Evolutionary conservation across 768 basidiomycete genomes (phyloP).

Genomic region (Lyophyllum shimeji): DNA sequence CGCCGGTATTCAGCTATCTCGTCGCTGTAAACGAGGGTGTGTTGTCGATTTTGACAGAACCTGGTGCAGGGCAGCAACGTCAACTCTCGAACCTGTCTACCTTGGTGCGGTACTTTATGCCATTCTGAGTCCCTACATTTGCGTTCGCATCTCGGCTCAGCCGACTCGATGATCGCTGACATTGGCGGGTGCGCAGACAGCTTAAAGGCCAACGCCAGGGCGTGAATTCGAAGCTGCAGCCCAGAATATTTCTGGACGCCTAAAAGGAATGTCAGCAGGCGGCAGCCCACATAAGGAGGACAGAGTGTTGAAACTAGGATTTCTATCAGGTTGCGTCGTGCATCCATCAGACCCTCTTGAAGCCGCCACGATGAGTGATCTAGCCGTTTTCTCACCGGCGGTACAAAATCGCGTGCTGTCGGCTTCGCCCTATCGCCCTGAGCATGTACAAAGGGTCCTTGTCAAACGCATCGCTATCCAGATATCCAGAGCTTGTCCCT

Average conservation of each 20-base stretch:
- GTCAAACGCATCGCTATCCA: background rate
- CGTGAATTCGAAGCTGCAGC: background rate
- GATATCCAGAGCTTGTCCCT: background rate
- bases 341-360: conserved; percentile 6
- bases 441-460: background rate
- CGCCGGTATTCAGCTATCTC: background rate
- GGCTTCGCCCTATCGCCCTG: background rate
- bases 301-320: background rate
- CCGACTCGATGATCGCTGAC: background rate
- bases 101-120: background rate
- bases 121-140: background rate
- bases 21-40: background rate
- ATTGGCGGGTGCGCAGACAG: no score
- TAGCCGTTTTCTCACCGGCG: conserved; percentile 1
- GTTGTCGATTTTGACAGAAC: background rate
- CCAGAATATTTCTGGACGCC: background rate
- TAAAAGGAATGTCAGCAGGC: background rate
- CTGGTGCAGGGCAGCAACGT: background rate
- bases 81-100: background rate
- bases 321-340: background rate
- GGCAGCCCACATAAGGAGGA: background rate
- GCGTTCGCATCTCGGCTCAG: background rate
- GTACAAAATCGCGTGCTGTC: background rate
- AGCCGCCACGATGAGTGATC: conserved; percentile 4
- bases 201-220: no score